These are phyloP conservation scores for Mycosarcoma maydis DNA, from an alignment of 1,284 basidiomycete genomes.

Conservation along the genomic window DNA sequence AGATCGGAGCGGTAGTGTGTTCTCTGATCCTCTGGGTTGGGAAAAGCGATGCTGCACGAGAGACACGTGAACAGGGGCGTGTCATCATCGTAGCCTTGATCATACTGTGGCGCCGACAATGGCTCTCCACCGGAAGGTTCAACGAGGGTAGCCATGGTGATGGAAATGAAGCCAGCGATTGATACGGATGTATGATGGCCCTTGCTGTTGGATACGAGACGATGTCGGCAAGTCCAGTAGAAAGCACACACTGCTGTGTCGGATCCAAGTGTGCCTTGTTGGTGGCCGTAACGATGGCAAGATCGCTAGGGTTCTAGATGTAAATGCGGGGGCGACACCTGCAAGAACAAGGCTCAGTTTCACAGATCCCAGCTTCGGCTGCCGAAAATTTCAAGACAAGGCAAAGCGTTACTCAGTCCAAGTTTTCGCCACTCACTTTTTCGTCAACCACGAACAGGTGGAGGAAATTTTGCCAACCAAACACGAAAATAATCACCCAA, in stretches of 20 bases:
- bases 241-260: not conserved
- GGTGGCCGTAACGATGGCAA: too few relatives aligned
- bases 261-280: too few relatives aligned
- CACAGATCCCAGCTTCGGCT: not conserved
- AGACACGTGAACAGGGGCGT: slow-evolving; percentile 76
- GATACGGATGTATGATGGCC: too few relatives aligned
- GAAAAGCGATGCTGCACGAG: slow-evolving; percentile 90
- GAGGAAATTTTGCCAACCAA: slow-evolving; percentile 10
- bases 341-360: slow-evolving; percentile 26
- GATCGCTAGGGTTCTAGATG: not conserved
- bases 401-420: slow-evolving; percentile 1
- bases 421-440: not conserved
- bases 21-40: slow-evolving; percentile 84
- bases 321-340: slow-evolving; percentile 13
- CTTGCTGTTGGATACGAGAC: too few relatives aligned
- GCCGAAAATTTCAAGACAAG: slow-evolving; percentile 21
- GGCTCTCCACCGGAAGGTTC: slow-evolving; percentile 31
- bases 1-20: slow-evolving; percentile 92
- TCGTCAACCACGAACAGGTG: slow-evolving; percentile 3
- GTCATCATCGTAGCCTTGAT: slow-evolving; percentile 42
- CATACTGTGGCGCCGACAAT: slow-evolving; percentile 23
- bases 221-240: too few relatives aligned
- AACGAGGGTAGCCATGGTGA: slow-evolving; percentile 39
- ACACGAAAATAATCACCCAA: too few relatives aligned
- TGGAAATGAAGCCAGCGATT: too few relatives aligned